A percentile compares a stretch with the other conserved stretches of the same genome.
Conservation (phyloP, 495 filamentous ascomycete genomes). For the Hypoxylon trugodes region DNA sequence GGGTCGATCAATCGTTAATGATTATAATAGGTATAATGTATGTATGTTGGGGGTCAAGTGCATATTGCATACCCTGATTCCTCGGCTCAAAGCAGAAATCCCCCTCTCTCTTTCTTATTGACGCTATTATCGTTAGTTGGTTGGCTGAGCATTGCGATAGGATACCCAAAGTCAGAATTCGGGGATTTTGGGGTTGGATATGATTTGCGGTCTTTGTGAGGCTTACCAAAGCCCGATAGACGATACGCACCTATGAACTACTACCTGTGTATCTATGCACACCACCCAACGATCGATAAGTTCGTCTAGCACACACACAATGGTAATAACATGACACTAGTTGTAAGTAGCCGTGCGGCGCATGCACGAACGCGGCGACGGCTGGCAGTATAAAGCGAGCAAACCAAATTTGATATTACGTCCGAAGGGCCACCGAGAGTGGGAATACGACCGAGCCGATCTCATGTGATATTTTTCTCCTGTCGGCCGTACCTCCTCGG, state of each 20-base stretch:
- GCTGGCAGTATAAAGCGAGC: neutral
- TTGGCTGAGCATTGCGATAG: no score
- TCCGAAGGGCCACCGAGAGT: conserved; percentile 32
- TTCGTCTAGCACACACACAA: no score
- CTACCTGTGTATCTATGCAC: no score
- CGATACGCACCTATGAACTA: no score
- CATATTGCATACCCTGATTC: neutral
- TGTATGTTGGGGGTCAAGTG: conserved; percentile 21
- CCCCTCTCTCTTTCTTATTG: no score
- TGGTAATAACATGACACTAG: conserved; percentile 11
- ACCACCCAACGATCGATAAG: no score
- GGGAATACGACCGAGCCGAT: conserved; percentile 12
- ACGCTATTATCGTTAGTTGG: no score
- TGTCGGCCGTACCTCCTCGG: conserved; percentile 20
- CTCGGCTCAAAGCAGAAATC: no score
- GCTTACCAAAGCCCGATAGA: no score
- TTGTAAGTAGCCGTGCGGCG: conserved; percentile 20
- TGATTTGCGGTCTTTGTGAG: no score
- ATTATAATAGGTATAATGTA: conserved; percentile 2
- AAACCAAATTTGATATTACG: conserved; percentile 14
- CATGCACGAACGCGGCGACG: conserved; percentile 1
- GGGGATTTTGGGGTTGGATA: no score
- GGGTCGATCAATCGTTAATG: conserved; percentile 15
- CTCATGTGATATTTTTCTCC: conserved; percentile 8
- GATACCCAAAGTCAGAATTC: no score